A percentile compares a stretch with the other conserved stretches of the same genome.
phyloP scores from a whole-genome alignment of 192 early-diverging fungal species.

The Spizellomyces punctatus region DNA sequence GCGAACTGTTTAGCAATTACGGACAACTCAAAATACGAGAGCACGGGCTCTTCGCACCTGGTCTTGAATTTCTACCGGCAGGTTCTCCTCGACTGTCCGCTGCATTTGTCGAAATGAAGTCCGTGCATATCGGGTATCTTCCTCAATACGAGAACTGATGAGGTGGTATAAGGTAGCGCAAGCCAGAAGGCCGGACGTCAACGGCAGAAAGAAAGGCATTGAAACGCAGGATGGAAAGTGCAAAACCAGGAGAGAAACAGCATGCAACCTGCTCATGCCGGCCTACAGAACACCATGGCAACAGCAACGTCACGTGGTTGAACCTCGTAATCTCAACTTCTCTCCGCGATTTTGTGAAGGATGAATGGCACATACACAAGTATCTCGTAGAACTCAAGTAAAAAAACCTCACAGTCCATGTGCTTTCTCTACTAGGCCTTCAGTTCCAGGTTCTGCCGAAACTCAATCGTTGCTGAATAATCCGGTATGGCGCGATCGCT shows the following conservation, averaged over 20 bases:
- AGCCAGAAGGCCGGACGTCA: constrained; percentile 19
- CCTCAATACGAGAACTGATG: constrained; percentile 10
- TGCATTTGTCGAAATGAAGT: constrained; percentile 9
- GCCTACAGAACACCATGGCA: no score
- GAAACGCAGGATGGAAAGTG: background rate
- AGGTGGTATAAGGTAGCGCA: constrained; percentile 25
- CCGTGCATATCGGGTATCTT: constrained; percentile 4
- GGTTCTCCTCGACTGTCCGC: constrained; percentile 3
- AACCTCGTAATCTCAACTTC: no score
- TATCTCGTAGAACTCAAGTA: no score
- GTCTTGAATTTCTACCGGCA: constrained; percentile 20
- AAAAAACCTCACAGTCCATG: no score
- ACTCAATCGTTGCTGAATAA: no score
- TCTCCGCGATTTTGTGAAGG: no score
- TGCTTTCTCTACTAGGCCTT: no score
- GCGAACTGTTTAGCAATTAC: background rate
- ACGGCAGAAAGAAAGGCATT: constrained; percentile 24
- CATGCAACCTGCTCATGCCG: no score
- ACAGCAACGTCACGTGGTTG: no score
- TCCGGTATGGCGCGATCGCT: background rate
- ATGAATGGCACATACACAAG: no score
- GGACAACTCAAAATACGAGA: background rate
- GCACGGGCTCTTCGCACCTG: constrained; percentile 2
- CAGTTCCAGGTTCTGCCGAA: no score
- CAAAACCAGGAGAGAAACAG: no score